Evolutionary conservation across 2,329 filamentous ascomycete genomes (phyloP).

Genomic region (Fulvia fulva): DNA sequence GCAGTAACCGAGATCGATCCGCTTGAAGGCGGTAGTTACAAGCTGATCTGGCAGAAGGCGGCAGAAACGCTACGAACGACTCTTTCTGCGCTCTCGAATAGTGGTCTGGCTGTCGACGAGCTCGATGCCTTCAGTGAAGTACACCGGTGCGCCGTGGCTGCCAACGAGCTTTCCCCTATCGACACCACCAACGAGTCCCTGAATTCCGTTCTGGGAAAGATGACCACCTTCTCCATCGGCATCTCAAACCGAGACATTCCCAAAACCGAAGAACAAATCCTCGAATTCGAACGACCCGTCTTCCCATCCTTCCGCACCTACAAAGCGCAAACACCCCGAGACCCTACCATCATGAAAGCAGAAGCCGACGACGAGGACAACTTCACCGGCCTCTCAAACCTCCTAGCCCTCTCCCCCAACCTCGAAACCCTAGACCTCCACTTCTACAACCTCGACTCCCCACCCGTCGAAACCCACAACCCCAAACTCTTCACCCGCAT

Average conservation of each 20-base stretch:
- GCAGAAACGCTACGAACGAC: neutral
- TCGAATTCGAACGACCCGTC: too few relatives aligned
- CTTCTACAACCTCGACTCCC: slow-evolving; percentile 2
- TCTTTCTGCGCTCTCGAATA: neutral
- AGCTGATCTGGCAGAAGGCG: slow-evolving; percentile 1
- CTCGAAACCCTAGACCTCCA: slow-evolving; percentile 11
- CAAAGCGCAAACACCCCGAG: neutral
- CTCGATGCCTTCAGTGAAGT: slow-evolving; percentile 3
- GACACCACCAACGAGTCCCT: neutral
- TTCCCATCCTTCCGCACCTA: neutral
- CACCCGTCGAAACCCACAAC: neutral
- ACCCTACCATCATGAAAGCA: neutral
- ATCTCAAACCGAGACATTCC: neutral
- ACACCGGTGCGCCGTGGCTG: neutral
- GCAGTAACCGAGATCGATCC: neutral
- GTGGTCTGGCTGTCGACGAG: neutral
- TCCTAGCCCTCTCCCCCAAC: slow-evolving; percentile 5
- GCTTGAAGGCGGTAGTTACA: neutral
- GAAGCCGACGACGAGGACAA: slow-evolving; percentile 9
- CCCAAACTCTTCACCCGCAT: neutral
- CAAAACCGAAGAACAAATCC: neutral
- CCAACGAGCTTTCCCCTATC: neutral
- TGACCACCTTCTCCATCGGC: neutral
- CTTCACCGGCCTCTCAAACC: slow-evolving; percentile 3
- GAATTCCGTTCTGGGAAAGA: neutral